phyloP scores from a whole-genome alignment of 192 early-diverging fungal genomes.

The Spizellomyces punctatus region DNA sequence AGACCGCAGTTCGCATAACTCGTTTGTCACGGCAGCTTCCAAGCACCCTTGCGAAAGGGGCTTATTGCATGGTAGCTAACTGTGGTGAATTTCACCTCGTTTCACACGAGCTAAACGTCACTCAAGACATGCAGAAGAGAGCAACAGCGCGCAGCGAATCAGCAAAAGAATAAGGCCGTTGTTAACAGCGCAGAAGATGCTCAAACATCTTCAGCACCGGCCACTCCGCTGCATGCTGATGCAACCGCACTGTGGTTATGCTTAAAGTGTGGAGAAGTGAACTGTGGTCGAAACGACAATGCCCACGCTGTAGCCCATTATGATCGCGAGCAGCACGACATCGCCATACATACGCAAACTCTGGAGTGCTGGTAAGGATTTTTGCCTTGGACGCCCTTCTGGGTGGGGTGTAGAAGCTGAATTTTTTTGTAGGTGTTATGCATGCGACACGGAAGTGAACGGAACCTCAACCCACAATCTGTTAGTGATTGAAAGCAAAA shows the following conservation, averaged over 20 bases:
- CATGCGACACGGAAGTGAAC: slow-evolving; percentile 41
- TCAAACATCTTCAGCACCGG: not conserved
- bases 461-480: slow-evolving; percentile 24
- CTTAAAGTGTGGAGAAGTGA: slow-evolving; percentile 34
- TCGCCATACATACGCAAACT: slow-evolving; percentile 34
- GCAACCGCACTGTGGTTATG: slow-evolving; percentile 43
- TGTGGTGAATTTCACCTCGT: not conserved
- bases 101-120: not conserved
- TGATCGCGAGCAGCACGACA: slow-evolving; percentile 19
- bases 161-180: not conserved
- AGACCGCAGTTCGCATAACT: slow-evolving; percentile 14
- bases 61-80: slow-evolving; percentile 1
- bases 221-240: not conserved
- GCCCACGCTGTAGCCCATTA: slow-evolving; percentile 38
- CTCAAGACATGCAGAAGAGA: not conserved
- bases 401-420: not conserved
- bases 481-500: slow-evolving; percentile 34
- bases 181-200: not conserved
- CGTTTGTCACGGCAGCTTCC: slow-evolving; percentile 18
- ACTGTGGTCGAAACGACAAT: slow-evolving; percentile 43
- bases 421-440: slow-evolving; percentile 34
- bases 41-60: slow-evolving; percentile 12
- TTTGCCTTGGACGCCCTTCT: not conserved
- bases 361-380: slow-evolving; percentile 35
- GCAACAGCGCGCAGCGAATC: not conserved